phyloP scores from a whole-genome alignment of 1,139 yeast species.

The Hansenula sp. region DNA sequence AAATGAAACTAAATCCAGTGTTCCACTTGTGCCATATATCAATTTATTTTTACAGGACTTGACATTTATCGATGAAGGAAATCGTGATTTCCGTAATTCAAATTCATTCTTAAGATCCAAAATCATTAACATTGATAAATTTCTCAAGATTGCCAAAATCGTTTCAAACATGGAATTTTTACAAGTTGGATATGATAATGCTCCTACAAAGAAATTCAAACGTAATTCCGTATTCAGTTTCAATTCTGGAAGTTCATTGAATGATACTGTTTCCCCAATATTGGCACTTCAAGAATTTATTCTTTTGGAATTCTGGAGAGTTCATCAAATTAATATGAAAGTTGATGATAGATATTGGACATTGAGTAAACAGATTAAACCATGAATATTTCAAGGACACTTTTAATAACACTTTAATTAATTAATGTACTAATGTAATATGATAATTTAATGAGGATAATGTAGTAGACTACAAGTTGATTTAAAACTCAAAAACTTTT shows the following conservation, averaged over 20 bases:
- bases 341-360: slow-evolving; percentile 73
- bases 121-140: slow-evolving; percentile 74
- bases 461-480: too few relatives aligned
- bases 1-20: slow-evolving; percentile 44
- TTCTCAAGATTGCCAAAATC: slow-evolving; percentile 65
- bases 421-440: too few relatives aligned
- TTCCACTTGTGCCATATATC: slow-evolving; percentile 83
- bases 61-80: slow-evolving; percentile 86
- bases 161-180: slow-evolving; percentile 75
- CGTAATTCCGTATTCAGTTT: slow-evolving; percentile 29
- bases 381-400: neutral
- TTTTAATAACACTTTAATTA: too few relatives aligned
- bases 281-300: slow-evolving; percentile 51
- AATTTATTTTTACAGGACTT: slow-evolving; percentile 82
- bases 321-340: slow-evolving; percentile 51
- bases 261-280: slow-evolving; percentile 18
- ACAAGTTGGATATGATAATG: slow-evolving; percentile 55
- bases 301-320: slow-evolving; percentile 65
- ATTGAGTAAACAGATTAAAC: slow-evolving; percentile 39
- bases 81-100: slow-evolving; percentile 60
- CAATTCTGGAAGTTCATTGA: slow-evolving; percentile 18
- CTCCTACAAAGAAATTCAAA: slow-evolving; percentile 9
- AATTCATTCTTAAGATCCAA: slow-evolving; percentile 40
- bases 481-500: too few relatives aligned
- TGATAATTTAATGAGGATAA: too few relatives aligned